Evolutionary conservation across 805 yeast species (phyloP).

Genomic region (Saturnispora saitoi): DNA sequence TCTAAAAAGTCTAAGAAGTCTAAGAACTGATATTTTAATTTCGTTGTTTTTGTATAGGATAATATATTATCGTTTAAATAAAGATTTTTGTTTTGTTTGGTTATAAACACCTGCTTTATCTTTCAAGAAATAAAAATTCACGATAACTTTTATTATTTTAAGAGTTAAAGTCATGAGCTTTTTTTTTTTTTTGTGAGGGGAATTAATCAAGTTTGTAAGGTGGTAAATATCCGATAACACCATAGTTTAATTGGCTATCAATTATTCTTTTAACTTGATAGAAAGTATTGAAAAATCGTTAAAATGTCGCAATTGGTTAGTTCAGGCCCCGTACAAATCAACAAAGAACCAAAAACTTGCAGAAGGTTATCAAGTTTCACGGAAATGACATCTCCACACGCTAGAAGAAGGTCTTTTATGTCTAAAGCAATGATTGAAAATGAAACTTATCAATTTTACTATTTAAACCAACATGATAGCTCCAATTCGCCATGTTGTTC

Average conservation of each 20-base stretch:
- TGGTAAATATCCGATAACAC: background rate
- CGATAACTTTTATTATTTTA: background rate
- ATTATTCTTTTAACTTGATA: background rate
- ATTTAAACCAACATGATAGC: conserved; percentile 24
- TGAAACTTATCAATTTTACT: conserved; percentile 49
- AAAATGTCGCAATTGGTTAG: background rate
- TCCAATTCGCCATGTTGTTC: conserved; percentile 28
- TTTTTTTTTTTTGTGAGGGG: background rate
- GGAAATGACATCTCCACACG: conserved; percentile 42
- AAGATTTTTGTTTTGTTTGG: conserved; percentile 3
- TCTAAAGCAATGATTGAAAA: conserved; percentile 48
- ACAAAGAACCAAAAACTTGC: background rate
- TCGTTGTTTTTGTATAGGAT: conserved; percentile 1
- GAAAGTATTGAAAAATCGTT: background rate
- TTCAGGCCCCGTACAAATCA: background rate
- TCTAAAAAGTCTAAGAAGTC: conserved; percentile 24
- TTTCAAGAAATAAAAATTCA: background rate
- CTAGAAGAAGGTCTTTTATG: conserved; percentile 47
- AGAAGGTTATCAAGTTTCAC: conserved; percentile 26
- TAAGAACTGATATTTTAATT: background rate
- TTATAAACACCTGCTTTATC: background rate
- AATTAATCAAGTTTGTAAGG: background rate
- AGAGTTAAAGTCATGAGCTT: background rate
- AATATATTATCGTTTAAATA: conserved; percentile 1
- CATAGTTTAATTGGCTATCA: background rate